phyloP scores from a whole-genome alignment of 2,329 filamentous ascomycete genomes.

The Talaromyces sp. region DNA sequence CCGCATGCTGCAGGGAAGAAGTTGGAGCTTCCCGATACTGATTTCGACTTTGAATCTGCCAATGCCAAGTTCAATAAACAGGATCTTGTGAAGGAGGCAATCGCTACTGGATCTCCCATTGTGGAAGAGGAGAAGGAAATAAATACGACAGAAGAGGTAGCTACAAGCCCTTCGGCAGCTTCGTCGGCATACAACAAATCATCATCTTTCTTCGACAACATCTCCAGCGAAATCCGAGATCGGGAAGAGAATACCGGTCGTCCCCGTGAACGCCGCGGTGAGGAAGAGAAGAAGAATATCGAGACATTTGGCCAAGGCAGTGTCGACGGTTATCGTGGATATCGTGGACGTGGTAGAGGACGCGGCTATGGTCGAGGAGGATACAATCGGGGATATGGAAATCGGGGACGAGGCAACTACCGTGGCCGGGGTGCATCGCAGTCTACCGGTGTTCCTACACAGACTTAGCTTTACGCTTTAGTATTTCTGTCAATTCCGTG shows the following conservation, averaged over 20 bases:
- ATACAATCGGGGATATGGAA: slow-evolving; percentile 41
- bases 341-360: slow-evolving; percentile 64
- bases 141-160: slow-evolving; percentile 29
- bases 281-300: slow-evolving; percentile 92
- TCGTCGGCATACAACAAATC: slow-evolving; percentile 74
- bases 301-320: slow-evolving; percentile 97
- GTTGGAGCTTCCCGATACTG: slow-evolving; percentile 81
- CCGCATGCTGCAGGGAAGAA: slow-evolving; percentile 52
- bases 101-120: slow-evolving; percentile 68
- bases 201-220: slow-evolving; percentile 95
- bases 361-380: slow-evolving; percentile 45
- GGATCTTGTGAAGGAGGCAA: slow-evolving; percentile 81
- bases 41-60: slow-evolving; percentile 83
- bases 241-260: slow-evolving; percentile 70
- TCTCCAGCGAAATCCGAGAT: slow-evolving; percentile 89
- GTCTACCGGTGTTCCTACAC: slow-evolving; percentile 35
- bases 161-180: slow-evolving; percentile 33
- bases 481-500: not conserved
- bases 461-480: slow-evolving; percentile 24
- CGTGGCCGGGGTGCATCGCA: slow-evolving; percentile 36
- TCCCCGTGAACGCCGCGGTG: slow-evolving; percentile 73
- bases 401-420: slow-evolving; percentile 36
- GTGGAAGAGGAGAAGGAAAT: slow-evolving; percentile 48
- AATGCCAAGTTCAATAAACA: slow-evolving; percentile 90
- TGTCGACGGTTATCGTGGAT: slow-evolving; percentile 80